A percentile compares a stretch with the other conserved stretches of the same genome.
These are phyloP conservation scores for Trichoderma parareesei DNA, from an alignment of 495 filamentous ascomycete species.

Conservation along the genomic window DNA sequence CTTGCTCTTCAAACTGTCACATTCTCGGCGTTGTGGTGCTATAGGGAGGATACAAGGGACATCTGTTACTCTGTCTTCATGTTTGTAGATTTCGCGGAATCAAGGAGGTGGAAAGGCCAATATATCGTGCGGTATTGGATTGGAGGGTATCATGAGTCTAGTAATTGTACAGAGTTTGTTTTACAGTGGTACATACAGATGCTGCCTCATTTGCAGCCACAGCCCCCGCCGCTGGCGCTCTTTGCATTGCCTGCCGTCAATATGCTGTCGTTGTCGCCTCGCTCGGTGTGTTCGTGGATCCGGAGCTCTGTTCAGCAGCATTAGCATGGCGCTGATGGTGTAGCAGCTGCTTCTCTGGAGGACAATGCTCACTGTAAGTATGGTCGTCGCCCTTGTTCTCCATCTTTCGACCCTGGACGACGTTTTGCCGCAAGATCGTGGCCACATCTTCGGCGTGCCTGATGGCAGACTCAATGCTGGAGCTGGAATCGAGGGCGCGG, in stretches of 20 bases:
- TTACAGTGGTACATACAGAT: constrained; percentile 12
- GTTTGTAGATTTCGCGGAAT: background rate
- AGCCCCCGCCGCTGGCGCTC: constrained; percentile 2
- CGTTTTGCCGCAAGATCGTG: constrained; percentile 67
- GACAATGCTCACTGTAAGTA: constrained; percentile 53
- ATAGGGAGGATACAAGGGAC: background rate
- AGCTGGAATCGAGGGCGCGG: constrained; percentile 45
- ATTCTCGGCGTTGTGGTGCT: constrained; percentile 15
- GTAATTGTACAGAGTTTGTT: constrained; percentile 10
- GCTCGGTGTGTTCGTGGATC: constrained; percentile 85
- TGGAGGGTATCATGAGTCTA: constrained; percentile 21
- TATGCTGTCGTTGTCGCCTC: constrained; percentile 84
- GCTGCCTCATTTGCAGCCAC: constrained; percentile 3
- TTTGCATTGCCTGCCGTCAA: constrained; percentile 31
- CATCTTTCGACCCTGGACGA: constrained; percentile 69
- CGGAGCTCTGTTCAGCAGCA: constrained; percentile 51
- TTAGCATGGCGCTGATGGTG: background rate
- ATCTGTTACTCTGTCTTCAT: background rate
- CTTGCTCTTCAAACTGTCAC: background rate
- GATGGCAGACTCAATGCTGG: constrained; percentile 44
- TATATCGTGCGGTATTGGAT: constrained; percentile 28
- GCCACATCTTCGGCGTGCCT: constrained; percentile 78
- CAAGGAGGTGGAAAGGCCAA: constrained; percentile 11
- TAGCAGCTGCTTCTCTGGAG: background rate
- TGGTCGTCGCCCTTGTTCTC: constrained; percentile 36